These are phyloP conservation scores for Salix purpurea DNA, from an alignment of 345 rosid genomes.

Conservation along the genomic window DNA sequence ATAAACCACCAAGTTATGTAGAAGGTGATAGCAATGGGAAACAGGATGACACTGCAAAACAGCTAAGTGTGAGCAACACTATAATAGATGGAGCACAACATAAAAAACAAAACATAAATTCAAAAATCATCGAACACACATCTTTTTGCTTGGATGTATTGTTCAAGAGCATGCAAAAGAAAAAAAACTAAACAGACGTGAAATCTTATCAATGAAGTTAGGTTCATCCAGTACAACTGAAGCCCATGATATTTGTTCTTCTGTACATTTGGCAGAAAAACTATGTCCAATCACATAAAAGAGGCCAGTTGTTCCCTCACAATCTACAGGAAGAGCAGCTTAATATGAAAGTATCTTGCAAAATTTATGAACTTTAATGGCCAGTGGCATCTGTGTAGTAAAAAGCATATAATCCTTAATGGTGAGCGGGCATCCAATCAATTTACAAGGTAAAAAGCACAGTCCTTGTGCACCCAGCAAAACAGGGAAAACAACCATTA, in stretches of 20 bases:
- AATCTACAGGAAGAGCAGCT: not conserved
- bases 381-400: too few species aligned
- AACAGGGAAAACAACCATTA: not conserved
- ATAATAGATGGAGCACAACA: constrained; percentile 8
- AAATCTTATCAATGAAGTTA: not conserved
- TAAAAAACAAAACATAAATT: not conserved
- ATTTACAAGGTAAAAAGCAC: not conserved
- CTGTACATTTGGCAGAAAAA: not conserved
- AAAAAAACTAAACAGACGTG: not conserved
- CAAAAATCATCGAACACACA: not conserved
- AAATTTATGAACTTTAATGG: too few species aligned
- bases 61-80: constrained; percentile 19
- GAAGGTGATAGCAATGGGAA: constrained; percentile 93
- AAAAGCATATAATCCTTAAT: too few species aligned
- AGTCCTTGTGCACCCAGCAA: not conserved
- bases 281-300: not conserved
- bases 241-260: not conserved
- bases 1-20: constrained; percentile 99
- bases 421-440: not conserved
- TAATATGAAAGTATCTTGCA: not conserved
- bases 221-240: not conserved
- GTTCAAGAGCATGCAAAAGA: not conserved
- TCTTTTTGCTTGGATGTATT: not conserved
- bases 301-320: not conserved
- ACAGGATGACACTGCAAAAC: constrained; percentile 83